phyloP scores from a whole-genome alignment of 768 basidiomycete species.

The Auricularia sp. region DNA sequence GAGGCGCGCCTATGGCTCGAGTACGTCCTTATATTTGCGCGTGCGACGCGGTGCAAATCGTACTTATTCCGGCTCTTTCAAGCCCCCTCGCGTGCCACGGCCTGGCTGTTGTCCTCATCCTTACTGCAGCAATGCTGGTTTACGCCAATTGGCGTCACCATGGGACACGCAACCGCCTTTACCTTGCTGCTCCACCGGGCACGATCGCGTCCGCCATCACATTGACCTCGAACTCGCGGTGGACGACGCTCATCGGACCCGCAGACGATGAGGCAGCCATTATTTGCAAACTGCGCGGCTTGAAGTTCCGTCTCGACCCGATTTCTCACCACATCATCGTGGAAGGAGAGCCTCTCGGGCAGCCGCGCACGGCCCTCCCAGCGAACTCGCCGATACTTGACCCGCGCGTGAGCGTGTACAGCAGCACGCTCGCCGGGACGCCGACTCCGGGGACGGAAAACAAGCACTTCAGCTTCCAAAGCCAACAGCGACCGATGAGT shows the following conservation, averaged over 20 bases:
- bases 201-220: slow-evolving; percentile 48
- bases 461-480: background rate
- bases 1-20: slow-evolving; percentile 45
- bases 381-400: background rate
- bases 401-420: background rate
- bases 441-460: background rate
- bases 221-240: slow-evolving; percentile 51
- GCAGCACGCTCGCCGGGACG: background rate
- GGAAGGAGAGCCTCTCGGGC: background rate
- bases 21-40: slow-evolving; percentile 28
- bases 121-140: slow-evolving; percentile 39
- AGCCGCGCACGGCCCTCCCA: background rate
- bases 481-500: background rate
- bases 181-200: slow-evolving; percentile 47
- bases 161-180: slow-evolving; percentile 37
- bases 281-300: slow-evolving; percentile 37
- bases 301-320: slow-evolving; percentile 45
- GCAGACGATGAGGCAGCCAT: slow-evolving; percentile 42
- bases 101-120: slow-evolving; percentile 39
- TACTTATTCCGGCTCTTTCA: background rate
- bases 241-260: slow-evolving; percentile 50
- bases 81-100: slow-evolving; percentile 46
- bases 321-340: slow-evolving; percentile 2
- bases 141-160: slow-evolving; percentile 39
- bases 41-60: background rate